Base-by-base conservation (phyloP, 768 basidiomycete species). In the Kwoniella pini region DNA sequence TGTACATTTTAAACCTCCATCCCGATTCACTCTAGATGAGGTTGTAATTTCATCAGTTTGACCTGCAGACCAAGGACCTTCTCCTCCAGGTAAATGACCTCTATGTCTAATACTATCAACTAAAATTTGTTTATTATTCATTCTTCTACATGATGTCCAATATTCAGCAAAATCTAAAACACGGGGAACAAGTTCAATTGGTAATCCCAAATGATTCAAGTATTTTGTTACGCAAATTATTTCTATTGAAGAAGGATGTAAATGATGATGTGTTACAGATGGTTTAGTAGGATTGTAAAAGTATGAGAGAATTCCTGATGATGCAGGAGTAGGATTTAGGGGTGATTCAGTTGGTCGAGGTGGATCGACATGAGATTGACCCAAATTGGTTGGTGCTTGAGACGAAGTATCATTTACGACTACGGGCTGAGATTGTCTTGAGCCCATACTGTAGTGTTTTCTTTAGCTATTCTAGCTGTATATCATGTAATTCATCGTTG, bases 131-230 rank as follows among this genome's bases (percentile, higher is more conserved):
- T 62, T 54, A 31, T 24, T 54, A 22, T 38, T 55, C 11, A 33
- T 26, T 26, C 54, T n/a, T 6, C 48, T 49, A 42, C 65, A 69
- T 12, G 28, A 46, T 10, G 58, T 19, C 61, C 62, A 71, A 27
- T 64, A 69, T 30, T 62, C 51, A 36, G 71, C 69, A 4, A 62
- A 6, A 22, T 72, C 69, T 19, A 75, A 19, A 15, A 75, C 59
- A 12, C 52, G 49, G 15, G 63, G 57, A 1, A 63, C 33, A 1
- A 75, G 50, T 30, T 75, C 74, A 1, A 52, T 39, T 1, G 65
- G 69, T 6, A 75, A 49, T 7, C 43, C 40, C 0, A 55, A 49
- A 15, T 38, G 24, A n/a, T 10, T 6, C 17, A 74, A 42, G 21
- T 62, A 50, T 5, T 21, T 12, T 7, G 31, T 43, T 26, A 68